Conservation (phyloP, 176 grass and related monocot species). For the Zoysia pacifica region DNA sequence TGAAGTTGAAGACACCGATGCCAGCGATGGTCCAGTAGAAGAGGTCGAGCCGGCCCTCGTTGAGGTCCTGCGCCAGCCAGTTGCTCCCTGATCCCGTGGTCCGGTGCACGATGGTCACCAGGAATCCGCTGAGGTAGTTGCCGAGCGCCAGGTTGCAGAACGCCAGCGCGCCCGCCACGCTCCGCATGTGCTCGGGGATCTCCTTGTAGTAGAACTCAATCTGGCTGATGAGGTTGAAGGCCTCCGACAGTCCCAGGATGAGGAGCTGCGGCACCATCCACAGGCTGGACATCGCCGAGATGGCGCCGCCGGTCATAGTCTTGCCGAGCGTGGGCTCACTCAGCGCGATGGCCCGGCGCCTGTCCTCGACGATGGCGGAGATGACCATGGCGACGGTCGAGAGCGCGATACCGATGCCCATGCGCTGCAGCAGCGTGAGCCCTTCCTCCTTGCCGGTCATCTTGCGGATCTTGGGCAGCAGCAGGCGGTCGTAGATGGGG, state of each 20-base stretch:
- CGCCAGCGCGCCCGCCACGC: constrained; percentile 80
- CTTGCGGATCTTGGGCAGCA: constrained; percentile 58
- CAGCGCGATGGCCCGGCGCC: constrained; percentile 59
- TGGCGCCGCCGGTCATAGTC: constrained; percentile 49
- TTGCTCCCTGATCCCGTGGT: constrained; percentile 48
- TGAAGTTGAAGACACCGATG: constrained; percentile 76
- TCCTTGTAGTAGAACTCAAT: constrained; percentile 99
- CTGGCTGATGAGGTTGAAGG: constrained; percentile 96
- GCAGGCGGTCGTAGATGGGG: constrained; percentile 78
- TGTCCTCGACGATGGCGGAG: constrained; percentile 66
- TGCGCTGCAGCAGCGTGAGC: constrained; percentile 72
- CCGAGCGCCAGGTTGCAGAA: constrained; percentile 85
- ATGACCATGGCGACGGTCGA: constrained; percentile 80
- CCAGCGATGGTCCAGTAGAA: constrained; percentile 86
- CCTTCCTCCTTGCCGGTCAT: constrained; percentile 58
- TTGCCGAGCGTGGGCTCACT: constrained; percentile 48
- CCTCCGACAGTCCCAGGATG: constrained; percentile 85
- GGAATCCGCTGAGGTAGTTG: constrained; percentile 85
- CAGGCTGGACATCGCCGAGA: constrained; percentile 78
- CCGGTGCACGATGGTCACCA: constrained; percentile 68
- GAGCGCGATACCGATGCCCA: constrained; percentile 85
- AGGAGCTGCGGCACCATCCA: constrained; percentile 96
- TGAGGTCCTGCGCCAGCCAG: constrained; percentile 91
- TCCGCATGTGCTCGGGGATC: constrained; percentile 97
- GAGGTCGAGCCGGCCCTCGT: constrained; percentile 77